These are phyloP conservation scores for Thielaviopsis ethacetica DNA, from an alignment of 2,329 filamentous ascomycete species.

Conservation along the genomic window DNA sequence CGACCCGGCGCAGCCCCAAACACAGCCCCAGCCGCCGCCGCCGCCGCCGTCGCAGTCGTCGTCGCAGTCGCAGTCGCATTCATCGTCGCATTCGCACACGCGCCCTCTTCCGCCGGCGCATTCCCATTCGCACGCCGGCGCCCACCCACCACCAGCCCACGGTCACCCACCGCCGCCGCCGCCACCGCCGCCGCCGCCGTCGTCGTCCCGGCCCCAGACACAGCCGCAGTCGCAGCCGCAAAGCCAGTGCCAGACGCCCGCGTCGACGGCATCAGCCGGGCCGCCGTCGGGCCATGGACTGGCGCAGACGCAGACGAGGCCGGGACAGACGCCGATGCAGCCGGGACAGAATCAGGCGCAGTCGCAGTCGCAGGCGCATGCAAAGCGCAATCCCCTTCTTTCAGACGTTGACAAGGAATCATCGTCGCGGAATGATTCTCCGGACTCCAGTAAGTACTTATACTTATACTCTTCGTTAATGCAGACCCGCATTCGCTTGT, in stretches of 20 bases:
- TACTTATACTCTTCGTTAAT: background rate
- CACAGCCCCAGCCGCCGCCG: background rate
- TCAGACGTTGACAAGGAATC: conserved; percentile 2
- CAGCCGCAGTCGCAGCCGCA: background rate
- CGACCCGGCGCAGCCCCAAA: no score
- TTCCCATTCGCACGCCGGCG: background rate
- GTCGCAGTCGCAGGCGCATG: background rate
- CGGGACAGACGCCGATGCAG: background rate
- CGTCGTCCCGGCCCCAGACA: background rate
- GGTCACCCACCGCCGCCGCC: background rate
- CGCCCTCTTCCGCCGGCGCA: background rate
- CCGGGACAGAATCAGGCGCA: background rate
- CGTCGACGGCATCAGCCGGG: background rate
- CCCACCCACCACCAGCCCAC: background rate
- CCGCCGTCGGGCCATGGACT: no score
- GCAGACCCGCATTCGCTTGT: background rate
- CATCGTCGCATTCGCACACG: background rate
- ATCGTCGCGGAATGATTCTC: conserved; percentile 8
- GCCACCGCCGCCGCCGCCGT: background rate
- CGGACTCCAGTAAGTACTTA: conserved; percentile 5
- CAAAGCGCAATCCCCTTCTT: background rate
- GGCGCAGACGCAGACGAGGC: no score
- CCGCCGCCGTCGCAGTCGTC: no score
- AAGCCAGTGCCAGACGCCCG: background rate
- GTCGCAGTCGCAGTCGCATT: background rate